Evolutionary conservation across 441 rosid genomes (phyloP), one percentile per base, ranked within the genome.

Genomic region (Oxalis stricta): DNA sequence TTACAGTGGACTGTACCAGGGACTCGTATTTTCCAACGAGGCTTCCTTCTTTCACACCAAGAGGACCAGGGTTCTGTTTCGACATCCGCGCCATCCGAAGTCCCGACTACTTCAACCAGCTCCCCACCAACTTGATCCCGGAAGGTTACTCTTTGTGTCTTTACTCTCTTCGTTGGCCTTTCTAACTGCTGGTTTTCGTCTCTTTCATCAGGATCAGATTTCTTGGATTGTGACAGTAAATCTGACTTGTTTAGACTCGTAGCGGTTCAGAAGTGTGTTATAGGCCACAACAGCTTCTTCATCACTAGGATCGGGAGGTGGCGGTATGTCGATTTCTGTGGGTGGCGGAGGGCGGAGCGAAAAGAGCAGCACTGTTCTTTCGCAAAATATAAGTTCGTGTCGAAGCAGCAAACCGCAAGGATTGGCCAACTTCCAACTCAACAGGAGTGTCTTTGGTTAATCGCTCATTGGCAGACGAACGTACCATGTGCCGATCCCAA

Each of bases 401-500:
- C 23, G 99, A 91, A 1, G 96, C 96, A 52, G 95, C 96, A 53
- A 91, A 86, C 15, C 87, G 72, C 69, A 91, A 63, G 2, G 99
- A 86, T 36, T 91, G 96, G 5, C 96, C 96, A 10, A 63, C 94
- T 69, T 91, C 96, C 62, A 91, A 82, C 79, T 91, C 96, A 47
- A 81, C 77, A 23, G 99, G 88, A 14, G 57, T 58, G 38, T 79
- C 94, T 65, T 79, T 81, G 11, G 61, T 73, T 62, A 91, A 53
- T 23, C 99, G 71, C 70, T 91, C 99, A 46, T 81, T 81, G 7
- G 96, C 95, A 46, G n/a, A 83, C 99, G 50, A 88, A 86, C 0
- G 96, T 89, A 33, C 97, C 96, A 53, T 89, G 98, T 18, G 94
- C 94, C 58, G 98, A 82, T 42, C 98, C 94, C 79, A 89, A 61